These are phyloP conservation scores for Wallacemonas collosoma DNA, from an alignment of 208 protist species.

Conservation along the genomic window DNA sequence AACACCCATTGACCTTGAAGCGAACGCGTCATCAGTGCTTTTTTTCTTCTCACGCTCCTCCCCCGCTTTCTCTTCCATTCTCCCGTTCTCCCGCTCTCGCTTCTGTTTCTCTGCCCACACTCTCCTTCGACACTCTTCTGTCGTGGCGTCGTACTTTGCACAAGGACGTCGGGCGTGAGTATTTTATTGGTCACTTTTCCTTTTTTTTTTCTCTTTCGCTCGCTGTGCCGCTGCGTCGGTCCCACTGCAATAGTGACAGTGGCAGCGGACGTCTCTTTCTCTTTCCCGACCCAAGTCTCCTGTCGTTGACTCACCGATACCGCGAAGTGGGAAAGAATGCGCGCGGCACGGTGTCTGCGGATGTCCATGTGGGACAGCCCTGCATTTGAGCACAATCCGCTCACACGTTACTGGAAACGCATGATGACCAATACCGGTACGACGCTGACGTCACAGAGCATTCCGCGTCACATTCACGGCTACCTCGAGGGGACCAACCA, in stretches of 20 bases:
- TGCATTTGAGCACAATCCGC: constrained; percentile 78
- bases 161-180: too few relatives aligned
- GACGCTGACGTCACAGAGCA: constrained; percentile 78
- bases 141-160: too few relatives aligned
- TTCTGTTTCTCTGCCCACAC: not conserved
- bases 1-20: too few relatives aligned
- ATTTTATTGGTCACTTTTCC: too few relatives aligned
- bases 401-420: constrained; percentile 83
- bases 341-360: constrained; percentile 20
- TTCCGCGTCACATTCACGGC: constrained; percentile 88
- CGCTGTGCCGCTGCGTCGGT: not conserved
- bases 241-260: too few relatives aligned
- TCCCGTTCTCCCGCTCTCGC: not conserved
- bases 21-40: not conserved
- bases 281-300: too few relatives aligned
- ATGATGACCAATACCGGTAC: constrained; percentile 79
- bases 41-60: constrained; percentile 10
- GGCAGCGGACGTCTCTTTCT: too few relatives aligned
- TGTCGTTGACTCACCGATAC: too few relatives aligned
- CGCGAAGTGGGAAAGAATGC: constrained; percentile 14
- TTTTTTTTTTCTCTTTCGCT: too few relatives aligned
- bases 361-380: constrained; percentile 88
- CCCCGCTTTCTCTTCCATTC: not conserved
- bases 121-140: too few relatives aligned
- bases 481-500: constrained; percentile 75